Evolutionary conservation across 805 yeast genomes (phyloP), one percentile per base, ranked within the genome.

Genomic region (Saturnispora ahearnii): DNA sequence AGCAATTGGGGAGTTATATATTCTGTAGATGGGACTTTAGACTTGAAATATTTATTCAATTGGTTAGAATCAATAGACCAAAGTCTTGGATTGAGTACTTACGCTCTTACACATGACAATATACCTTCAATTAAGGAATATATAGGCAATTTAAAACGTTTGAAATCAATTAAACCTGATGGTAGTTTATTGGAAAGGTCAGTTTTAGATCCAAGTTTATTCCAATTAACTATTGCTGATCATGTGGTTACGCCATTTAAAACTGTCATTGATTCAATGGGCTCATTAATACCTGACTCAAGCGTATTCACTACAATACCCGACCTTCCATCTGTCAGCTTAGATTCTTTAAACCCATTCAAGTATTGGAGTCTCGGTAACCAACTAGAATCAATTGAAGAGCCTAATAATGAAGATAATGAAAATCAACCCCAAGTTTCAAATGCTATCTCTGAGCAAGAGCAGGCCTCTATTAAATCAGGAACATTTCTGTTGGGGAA

Each of bases 1-100:
- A 60, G 65, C 46, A 60, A 65, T 45, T 66, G 62, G 56, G 71
- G 71, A 0, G 57, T 61, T 2, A 33, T 67, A 8, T 62, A 59
- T 44, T 32, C 52, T 29, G 54, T 57, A 13, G 47, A 52, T n/a
- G 28, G 13, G 18, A 9, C n/a, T n/a, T 26, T 36, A 15, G 18
- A 45, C 10, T 29, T 45, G 24, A 30, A 28, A n/a, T 22, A 30
- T 4, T 4, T 45, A n/a, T 31, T 50, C 13, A 57, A 62, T 5
- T 53, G 59, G 55, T 31, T 62, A 13, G 60, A 71, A 55, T 51
- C 51, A 15, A 43, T 60, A 22, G 64, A 61, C 52, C 41, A 56
- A n/a, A 44, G 49, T 21, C 51, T 57, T 44, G 64, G 68, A 4
- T 42, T 65, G 38, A 56, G 64, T 8, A 60, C 60, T 29, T 62